Evolutionary conservation across 495 filamentous ascomycete species (phyloP).

Genomic region (Polyplosphaeria fusca): DNA sequence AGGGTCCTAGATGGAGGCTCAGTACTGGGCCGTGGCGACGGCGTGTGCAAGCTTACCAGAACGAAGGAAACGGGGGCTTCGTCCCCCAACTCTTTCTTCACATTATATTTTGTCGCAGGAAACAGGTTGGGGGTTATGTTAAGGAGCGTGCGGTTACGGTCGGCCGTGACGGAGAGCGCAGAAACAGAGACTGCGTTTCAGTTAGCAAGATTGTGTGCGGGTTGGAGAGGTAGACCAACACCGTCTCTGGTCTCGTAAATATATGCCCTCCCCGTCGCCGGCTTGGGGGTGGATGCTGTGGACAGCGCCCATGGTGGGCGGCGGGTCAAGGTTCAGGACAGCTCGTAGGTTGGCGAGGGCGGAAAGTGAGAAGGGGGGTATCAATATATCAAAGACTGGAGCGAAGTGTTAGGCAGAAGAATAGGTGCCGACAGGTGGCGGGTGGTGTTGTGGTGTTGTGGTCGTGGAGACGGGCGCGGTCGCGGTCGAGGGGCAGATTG

Average conservation of each 20-base stretch:
- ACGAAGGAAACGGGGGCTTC: slow-evolving; percentile 80
- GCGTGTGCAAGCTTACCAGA: slow-evolving; percentile 58
- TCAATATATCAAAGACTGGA: background rate
- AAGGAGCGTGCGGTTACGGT: slow-evolving; percentile 67
- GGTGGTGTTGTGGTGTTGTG: background rate
- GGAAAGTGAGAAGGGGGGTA: background rate
- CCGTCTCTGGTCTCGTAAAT: slow-evolving; percentile 85
- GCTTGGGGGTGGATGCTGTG: slow-evolving; percentile 84
- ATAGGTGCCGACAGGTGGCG: background rate
- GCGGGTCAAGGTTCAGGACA: no score
- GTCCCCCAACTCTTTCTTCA: slow-evolving; percentile 72
- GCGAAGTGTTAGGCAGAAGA: background rate
- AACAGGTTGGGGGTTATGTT: slow-evolving; percentile 84
- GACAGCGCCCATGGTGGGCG: slow-evolving; percentile 77
- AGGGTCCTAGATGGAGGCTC: slow-evolving; percentile 57
- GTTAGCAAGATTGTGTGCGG: slow-evolving; percentile 8
- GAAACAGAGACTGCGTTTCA: slow-evolving; percentile 72
- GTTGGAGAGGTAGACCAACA: slow-evolving; percentile 51
- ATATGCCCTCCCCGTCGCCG: slow-evolving; percentile 70
- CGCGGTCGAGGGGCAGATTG: slow-evolving; percentile 7
- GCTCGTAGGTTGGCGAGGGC: slow-evolving; percentile 19
- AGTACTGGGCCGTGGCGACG: background rate
- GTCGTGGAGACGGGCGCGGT: background rate
- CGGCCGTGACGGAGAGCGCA: slow-evolving; percentile 73
- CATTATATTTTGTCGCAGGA: slow-evolving; percentile 75